Evolutionary conservation across 805 yeast genomes (phyloP), one percentile per base, ranked within the genome.

Genomic region (Saturnispora galanensis): DNA sequence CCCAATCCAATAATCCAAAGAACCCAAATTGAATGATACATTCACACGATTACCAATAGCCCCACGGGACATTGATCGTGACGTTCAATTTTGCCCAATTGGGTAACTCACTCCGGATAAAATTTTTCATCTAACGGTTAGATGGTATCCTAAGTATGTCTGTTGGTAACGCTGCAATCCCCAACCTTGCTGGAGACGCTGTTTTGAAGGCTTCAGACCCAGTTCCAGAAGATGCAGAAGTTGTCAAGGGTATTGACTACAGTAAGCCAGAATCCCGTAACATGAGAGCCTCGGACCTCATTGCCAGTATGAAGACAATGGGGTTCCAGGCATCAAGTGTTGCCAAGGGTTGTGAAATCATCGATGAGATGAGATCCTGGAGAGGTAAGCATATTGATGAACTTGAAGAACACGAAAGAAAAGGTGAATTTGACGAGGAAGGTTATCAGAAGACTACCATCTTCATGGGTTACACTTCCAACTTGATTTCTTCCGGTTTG

Each of bases 381-480:
- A 78, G 90, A 65, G 98, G 97, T 45, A 75, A 75, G 47, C 84
- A 84, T 56, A 75, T 66, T 31, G 80, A 77, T 41, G 79, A 74
- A 39, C 66, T 84, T 40, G 81, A 74, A 42, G 94, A 82, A 44
- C 86, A 81, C 58, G 76, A 75, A 38, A 74, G 70, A 54, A 79
- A 78, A 46, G 94, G 94, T 38, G 79, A 76, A 51, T 84, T 83
- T 59, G 94, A 84, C 60, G 87, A 77, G 3, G 67, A 74, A 8
- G 94, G 94, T 17, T 73, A 63, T 54, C 96, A 85, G 62, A 84
- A 81, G 59, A 74, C 96, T 28, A 93, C 98, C 6, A 81, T 93
- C 42, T 93, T 93, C 59, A 71, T 93, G 75, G 99, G 99, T 32
- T 93, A 83, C 67, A 93, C 99, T 38, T 90, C 97, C 9, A 93